Base-by-base conservation (phyloP, 176 grass and related monocot species). In the Rhynchospora breviuscula region DNA sequence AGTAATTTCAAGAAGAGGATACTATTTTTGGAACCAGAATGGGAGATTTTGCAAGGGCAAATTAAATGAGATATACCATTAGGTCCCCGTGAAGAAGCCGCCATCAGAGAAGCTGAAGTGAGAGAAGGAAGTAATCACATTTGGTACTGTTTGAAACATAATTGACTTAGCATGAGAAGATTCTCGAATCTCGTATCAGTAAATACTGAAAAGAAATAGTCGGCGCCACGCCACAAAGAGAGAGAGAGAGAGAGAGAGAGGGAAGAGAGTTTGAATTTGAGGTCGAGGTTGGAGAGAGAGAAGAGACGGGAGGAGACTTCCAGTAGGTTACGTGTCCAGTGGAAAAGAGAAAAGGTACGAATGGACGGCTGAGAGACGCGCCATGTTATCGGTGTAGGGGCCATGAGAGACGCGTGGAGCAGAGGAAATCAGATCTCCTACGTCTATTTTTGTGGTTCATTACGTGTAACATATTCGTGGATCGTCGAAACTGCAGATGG, bases 161-260 rank as follows among this genome's bases (percentile, higher is more conserved):
- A 63, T 67, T 82, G 58, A 67, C 33, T 18, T 59, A 81, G 59
- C 78, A 81, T 81, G 54, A 81, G 59, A 81, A 85, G 71, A 65
- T 44, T 26, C 52, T 74, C 29, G 63, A 83, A 68, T 60, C 67
- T 59, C 45, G 25, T 25, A 25, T 62, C 48, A 63, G 9, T 22
- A 77, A 26, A 51, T 22, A 52, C 0, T 61, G 52, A 29, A n/a
- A 65, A 6, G 35, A 51, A 26, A 35, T 10, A 31, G 44, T 8
- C 18, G 47, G n/a, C 9, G 10, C 58, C 11, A 73, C 56, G 47
- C 13, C 15, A 66, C 0, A 15, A 11, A 66, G 63, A 65, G 63
- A 64, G 23, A 65, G 23, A 31, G 64, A 68, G 65, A 68, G 65
- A 68, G 33, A 8, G 11, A 67, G 63, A 66, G 63, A 31, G 63